Conservation (phyloP, 73 alveolate species). For the Stentor roeselii region DNA sequence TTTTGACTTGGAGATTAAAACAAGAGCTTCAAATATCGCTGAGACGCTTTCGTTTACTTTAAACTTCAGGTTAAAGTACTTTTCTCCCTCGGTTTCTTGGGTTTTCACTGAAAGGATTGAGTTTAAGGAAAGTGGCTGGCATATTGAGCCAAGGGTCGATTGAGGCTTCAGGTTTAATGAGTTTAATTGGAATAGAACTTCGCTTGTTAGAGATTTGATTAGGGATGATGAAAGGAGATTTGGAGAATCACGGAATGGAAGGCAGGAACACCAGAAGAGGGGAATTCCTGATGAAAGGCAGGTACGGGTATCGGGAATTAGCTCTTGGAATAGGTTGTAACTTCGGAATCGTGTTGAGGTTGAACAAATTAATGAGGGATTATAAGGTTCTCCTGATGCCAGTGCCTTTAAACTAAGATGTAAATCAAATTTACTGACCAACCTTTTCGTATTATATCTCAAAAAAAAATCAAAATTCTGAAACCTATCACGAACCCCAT, state of each 20-base stretch:
- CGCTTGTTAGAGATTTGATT: neutral
- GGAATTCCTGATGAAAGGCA: conserved; percentile 24
- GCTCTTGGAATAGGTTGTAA: neutral
- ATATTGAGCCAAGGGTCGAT: neutral
- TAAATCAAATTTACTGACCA: conserved; percentile 20
- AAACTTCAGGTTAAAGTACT: neutral
- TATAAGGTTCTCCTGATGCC: neutral
- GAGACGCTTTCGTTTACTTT: neutral
- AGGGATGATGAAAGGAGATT: neutral
- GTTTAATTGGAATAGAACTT: neutral
- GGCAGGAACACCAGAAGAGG: conserved; percentile 6
- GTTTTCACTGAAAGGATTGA: neutral
- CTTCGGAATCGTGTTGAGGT: neutral
- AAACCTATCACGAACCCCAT: neutral
- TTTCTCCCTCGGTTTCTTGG: neutral
- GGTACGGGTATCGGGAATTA: conserved; percentile 24
- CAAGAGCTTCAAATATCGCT: conserved; percentile 14
- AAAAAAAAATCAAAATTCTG: neutral
- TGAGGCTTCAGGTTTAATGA: neutral
- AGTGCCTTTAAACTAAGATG: neutral
- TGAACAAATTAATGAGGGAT: neutral
- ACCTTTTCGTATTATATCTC: conserved; percentile 8
- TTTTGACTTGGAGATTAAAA: neutral
- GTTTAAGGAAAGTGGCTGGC: conserved; percentile 5
- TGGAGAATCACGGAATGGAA: conserved; percentile 3